Conservation (phyloP, 106 monocot genomes). For the Iris macrosiphon region DNA sequence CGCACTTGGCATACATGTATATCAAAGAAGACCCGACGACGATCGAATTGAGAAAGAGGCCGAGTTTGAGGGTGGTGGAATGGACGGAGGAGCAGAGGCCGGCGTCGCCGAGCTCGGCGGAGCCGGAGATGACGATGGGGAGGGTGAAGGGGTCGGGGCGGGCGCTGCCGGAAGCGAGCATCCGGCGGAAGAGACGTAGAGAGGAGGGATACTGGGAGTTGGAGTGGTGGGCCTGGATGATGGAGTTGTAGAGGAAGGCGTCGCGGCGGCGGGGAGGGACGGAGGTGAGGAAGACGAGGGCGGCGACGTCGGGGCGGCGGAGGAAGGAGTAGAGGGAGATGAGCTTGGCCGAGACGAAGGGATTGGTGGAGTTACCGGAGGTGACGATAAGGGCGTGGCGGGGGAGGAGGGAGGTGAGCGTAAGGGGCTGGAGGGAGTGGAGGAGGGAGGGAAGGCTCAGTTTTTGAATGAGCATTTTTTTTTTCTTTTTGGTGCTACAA, state of each 20-base stretch:
- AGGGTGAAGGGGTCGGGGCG: conserved; percentile 52
- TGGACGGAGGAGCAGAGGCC: conserved; percentile 34
- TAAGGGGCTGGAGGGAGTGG: not conserved
- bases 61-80: conserved; percentile 19
- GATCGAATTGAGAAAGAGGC: conserved; percentile 14
- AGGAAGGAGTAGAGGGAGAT: conserved; percentile 60
- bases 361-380: conserved; percentile 48
- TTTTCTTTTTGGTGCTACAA: too few relatives aligned
- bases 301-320: conserved; percentile 30
- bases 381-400: conserved; percentile 59
- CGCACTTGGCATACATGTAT: conserved; percentile 63
- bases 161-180: conserved; percentile 24
- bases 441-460: not conserved
- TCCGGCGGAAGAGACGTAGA: conserved; percentile 29
- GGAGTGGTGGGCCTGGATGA: conserved; percentile 60
- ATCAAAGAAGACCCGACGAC: conserved; percentile 53
- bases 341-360: conserved; percentile 65
- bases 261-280: conserved; percentile 16
- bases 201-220: conserved; percentile 20
- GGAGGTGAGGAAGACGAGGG: conserved; percentile 31
- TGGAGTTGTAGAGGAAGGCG: conserved; percentile 77
- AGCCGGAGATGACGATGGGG: conserved; percentile 57
- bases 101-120: conserved; percentile 37
- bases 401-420: conserved; percentile 26
- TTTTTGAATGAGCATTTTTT: not conserved